Percentiles rank a stretch among this genome's conserved stretches.
These are phyloP conservation scores for Fomitopsis betulina DNA, from an alignment of 1,284 basidiomycete species.

Conservation along the genomic window DNA sequence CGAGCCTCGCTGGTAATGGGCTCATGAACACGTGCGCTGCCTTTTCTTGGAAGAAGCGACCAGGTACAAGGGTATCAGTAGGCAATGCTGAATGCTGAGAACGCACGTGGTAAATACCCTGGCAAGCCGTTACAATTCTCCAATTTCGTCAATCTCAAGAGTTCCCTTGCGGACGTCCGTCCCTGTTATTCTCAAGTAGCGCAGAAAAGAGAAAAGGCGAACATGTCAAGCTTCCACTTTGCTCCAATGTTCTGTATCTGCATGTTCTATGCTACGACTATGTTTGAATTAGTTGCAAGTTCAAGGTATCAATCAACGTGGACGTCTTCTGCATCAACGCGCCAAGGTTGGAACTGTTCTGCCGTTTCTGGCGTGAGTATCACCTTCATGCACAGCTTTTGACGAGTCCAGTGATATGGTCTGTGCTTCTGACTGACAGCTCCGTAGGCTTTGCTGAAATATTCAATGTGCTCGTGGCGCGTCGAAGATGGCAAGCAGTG, in stretches of 20 bases:
- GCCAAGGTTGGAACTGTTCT: neutral
- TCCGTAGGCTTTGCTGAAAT: neutral
- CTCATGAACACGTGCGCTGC: slow-evolving; percentile 11
- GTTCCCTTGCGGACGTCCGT: slow-evolving; percentile 27
- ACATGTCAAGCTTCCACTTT: slow-evolving; percentile 41
- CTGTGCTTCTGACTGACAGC: neutral
- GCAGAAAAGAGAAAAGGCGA: slow-evolving; percentile 38
- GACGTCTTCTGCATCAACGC: neutral
- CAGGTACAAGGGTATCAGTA: slow-evolving; percentile 22
- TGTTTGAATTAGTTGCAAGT: slow-evolving; percentile 20
- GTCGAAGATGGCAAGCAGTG: neutral
- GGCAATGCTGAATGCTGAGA: slow-evolving; percentile 26
- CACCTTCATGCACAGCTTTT: slow-evolving; percentile 1
- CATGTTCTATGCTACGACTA: slow-evolving; percentile 16
- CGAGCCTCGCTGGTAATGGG: slow-evolving; percentile 27
- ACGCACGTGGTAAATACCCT: slow-evolving; percentile 20
- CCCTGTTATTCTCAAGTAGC: slow-evolving; percentile 26
- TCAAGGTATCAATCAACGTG: slow-evolving; percentile 8
- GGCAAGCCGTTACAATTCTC: slow-evolving; percentile 17
- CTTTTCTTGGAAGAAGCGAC: slow-evolving; percentile 15
- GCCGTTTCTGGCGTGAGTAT: neutral
- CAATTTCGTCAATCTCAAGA: slow-evolving; percentile 27
- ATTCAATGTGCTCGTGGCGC: neutral
- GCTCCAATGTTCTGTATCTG: slow-evolving; percentile 20
- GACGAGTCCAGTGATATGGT: neutral